Conservation (phyloP, 805 yeast genomes). For the Wickerhamiella parazyma region DNA sequence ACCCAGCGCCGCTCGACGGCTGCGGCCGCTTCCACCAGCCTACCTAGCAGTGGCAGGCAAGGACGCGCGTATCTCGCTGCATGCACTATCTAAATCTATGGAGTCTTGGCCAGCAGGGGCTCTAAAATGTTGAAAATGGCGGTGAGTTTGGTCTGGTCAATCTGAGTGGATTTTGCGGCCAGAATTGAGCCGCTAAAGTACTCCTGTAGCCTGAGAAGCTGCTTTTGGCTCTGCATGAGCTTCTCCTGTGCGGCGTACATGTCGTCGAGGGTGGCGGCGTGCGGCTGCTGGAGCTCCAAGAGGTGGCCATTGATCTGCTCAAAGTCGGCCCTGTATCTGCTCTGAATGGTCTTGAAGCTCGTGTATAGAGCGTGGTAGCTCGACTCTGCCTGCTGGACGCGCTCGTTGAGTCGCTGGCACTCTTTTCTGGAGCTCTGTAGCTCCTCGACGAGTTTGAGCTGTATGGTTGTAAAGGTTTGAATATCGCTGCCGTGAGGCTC, state of each 20-base stretch:
- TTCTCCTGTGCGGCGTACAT: not conserved
- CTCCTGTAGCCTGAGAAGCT: conserved; percentile 5
- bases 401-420: not conserved
- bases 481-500: not conserved
- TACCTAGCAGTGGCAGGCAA: conserved; percentile 39
- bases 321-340: not conserved
- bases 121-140: not conserved
- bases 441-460: not conserved
- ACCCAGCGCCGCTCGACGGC: conserved; percentile 8
- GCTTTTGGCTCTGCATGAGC: conserved; percentile 1
- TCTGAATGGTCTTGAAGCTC: not conserved
- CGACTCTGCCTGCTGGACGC: not conserved
- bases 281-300: not conserved
- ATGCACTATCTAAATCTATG: conserved; percentile 13
- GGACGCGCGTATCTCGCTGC: conserved; percentile 40
- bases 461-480: no score
- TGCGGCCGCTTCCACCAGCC: conserved; percentile 14
- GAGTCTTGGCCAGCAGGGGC: not conserved
- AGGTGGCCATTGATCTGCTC: not conserved
- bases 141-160: not conserved
- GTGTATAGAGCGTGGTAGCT: conserved; percentile 1
- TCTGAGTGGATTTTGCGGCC: not conserved
- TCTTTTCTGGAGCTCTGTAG: not conserved
- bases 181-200: not conserved
- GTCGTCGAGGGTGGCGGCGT: not conserved